Evolutionary conservation across 192 early-diverging fungal species (phyloP).

Genomic region (Entomortierella lignicola): DNA sequence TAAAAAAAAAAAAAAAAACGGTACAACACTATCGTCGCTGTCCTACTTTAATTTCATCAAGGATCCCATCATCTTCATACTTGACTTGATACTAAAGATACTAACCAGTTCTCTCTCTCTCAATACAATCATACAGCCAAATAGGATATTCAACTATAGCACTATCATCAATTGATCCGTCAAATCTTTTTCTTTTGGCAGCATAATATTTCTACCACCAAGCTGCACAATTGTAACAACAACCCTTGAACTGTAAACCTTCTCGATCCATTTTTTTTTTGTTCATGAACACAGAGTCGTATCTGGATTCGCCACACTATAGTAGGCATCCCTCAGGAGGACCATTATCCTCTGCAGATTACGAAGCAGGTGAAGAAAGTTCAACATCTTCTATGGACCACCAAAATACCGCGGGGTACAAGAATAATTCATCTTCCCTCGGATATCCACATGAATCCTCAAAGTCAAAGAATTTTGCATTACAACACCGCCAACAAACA

Average conservation of each 20-base stretch:
- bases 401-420: constrained; percentile 13
- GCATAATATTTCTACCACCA: no score
- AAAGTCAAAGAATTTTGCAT: not conserved
- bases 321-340: constrained; percentile 36
- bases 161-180: no score
- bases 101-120: no score
- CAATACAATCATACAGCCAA: not conserved
- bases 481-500: constrained; percentile 10
- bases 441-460: constrained; percentile 25
- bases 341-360: constrained; percentile 40
- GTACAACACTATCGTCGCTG: not conserved
- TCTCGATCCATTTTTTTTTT: no score
- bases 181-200: no score
- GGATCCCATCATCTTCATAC: no score
- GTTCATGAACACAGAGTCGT: constrained; percentile 44
- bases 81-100: no score
- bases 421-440: constrained; percentile 21
- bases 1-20: not conserved
- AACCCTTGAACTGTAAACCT: no score
- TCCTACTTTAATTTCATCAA: no score
- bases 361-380: constrained; percentile 38
- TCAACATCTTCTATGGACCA: constrained; percentile 43
- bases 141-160: not conserved
- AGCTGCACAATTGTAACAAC: no score
- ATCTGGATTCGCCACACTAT: constrained; percentile 38